Conservation (phyloP, 495 filamentous ascomycete species). For the Rusavskia elegans region DNA sequence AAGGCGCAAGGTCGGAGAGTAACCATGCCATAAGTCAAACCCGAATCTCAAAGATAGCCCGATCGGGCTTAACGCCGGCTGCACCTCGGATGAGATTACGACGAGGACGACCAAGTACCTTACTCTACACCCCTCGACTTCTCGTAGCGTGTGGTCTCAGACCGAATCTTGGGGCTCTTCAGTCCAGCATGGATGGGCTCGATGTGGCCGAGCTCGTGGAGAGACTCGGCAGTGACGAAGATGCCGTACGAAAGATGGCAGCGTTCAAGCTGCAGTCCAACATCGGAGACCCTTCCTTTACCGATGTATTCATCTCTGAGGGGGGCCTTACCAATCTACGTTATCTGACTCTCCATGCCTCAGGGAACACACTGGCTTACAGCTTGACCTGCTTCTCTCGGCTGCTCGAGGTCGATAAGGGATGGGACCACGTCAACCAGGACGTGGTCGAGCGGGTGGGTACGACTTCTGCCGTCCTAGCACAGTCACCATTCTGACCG, state of each 20-base stretch:
- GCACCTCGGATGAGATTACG: too few species aligned
- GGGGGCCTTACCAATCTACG: conserved; percentile 71
- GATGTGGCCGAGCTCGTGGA: conserved; percentile 52
- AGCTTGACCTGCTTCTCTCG: conserved; percentile 74
- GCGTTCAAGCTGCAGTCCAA: conserved; percentile 91
- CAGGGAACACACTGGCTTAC: conserved; percentile 90
- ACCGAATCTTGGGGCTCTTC: too few species aligned
- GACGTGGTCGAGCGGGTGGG: conserved; percentile 54
- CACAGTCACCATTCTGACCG: not conserved
- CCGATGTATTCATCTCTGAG: conserved; percentile 83
- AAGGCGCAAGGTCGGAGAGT: too few species aligned
- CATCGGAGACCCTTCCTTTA: conserved; percentile 92
- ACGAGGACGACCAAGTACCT: too few species aligned
- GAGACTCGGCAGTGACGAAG: conserved; percentile 58
- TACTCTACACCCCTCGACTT: too few species aligned
- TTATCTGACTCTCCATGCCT: conserved; percentile 64
- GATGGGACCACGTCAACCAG: conserved; percentile 69
- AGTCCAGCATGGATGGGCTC: conserved; percentile 33
- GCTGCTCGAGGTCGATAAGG: conserved; percentile 88
- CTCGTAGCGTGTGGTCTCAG: too few species aligned
- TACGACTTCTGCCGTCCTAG: not conserved
- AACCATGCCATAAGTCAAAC: too few species aligned
- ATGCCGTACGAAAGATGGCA: conserved; percentile 95
- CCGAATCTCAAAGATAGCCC: too few species aligned
- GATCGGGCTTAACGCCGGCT: too few species aligned